phyloP scores from a whole-genome alignment of 768 basidiomycete species.

The Dioszegia aurantiaca region DNA sequence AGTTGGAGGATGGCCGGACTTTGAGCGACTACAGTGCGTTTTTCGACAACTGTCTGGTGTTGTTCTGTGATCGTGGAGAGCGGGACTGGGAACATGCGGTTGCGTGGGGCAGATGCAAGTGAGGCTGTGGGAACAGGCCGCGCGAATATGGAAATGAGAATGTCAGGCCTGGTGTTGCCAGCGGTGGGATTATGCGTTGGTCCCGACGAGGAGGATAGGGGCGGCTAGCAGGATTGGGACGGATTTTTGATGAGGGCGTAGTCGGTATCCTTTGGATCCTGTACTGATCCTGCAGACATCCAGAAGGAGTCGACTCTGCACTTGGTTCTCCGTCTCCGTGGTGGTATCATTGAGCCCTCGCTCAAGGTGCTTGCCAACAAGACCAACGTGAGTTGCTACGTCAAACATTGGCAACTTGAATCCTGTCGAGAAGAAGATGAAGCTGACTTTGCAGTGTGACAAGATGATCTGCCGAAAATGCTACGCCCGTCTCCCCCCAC shows the following conservation, averaged over 20 bases:
- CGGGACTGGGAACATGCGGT: not conserved
- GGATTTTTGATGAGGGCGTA: no score
- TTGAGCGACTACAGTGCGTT: conserved; percentile 53
- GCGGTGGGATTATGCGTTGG: no score
- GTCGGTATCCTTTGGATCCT: no score
- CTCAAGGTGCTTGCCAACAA: conserved; percentile 94
- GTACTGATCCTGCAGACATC: conserved; percentile 46
- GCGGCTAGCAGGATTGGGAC: no score
- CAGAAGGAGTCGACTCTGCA: conserved; percentile 85
- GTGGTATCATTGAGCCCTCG: conserved; percentile 98
- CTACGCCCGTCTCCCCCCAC: conserved; percentile 97
- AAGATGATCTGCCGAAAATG: conserved; percentile 99
- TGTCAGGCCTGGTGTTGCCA: no score
- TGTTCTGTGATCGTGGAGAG: not conserved
- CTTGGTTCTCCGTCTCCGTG: conserved; percentile 93
- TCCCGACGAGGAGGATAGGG: no score
- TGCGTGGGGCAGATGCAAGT: no score
- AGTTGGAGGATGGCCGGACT: conserved; percentile 56
- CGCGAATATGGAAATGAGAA: no score
- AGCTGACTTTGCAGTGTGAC: conserved; percentile 65
- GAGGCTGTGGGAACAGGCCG: no score
- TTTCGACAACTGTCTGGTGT: not conserved
- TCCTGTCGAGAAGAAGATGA: no score
- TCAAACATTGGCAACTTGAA: not conserved
- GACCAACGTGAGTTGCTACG: conserved; percentile 65